phyloP scores from a whole-genome alignment of 2,329 filamentous ascomycete genomes.

The Colletotrichum camelliae region DNA sequence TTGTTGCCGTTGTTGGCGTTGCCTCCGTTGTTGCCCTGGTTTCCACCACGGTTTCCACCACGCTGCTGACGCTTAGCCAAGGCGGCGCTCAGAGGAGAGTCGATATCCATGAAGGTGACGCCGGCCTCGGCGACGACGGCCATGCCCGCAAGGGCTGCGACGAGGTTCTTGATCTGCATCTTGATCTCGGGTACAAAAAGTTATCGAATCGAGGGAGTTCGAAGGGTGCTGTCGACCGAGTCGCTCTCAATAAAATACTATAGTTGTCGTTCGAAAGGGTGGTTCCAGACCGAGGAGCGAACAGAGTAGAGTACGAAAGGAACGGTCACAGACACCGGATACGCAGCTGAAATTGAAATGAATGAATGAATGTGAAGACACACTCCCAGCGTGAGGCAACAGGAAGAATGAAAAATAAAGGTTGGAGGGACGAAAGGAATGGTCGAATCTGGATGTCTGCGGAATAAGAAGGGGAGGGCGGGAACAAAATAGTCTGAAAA shows the following conservation, averaged over 20 bases:
- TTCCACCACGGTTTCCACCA: conserved; percentile 21
- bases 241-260: conserved; percentile 23
- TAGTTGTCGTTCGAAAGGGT: conserved; percentile 29
- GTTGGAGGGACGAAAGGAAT: conserved; percentile 29
- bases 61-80: conserved; percentile 47
- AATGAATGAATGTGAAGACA: conserved; percentile 57
- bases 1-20: conserved; percentile 27
- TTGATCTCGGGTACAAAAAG: conserved; percentile 28
- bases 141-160: conserved; percentile 53
- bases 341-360: conserved; percentile 36
- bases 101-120: conserved; percentile 36
- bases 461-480: conserved; percentile 28
- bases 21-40: conserved; percentile 24
- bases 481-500: conserved; percentile 34
- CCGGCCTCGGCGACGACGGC: conserved; percentile 51
- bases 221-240: conserved; percentile 22
- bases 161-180: conserved; percentile 58
- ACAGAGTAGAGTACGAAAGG: conserved; percentile 43
- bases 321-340: conserved; percentile 48
- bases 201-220: background rate
- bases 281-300: conserved; percentile 56
- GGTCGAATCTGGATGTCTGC: conserved; percentile 25
- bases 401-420: conserved; percentile 27
- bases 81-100: conserved; percentile 39
- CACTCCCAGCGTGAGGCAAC: conserved; percentile 52